A percentile compares a stretch with the other conserved stretches of the same genome.
These are phyloP conservation scores for Colletotrichum musicola DNA, from an alignment of 2,329 filamentous ascomycete genomes.

Conservation along the genomic window DNA sequence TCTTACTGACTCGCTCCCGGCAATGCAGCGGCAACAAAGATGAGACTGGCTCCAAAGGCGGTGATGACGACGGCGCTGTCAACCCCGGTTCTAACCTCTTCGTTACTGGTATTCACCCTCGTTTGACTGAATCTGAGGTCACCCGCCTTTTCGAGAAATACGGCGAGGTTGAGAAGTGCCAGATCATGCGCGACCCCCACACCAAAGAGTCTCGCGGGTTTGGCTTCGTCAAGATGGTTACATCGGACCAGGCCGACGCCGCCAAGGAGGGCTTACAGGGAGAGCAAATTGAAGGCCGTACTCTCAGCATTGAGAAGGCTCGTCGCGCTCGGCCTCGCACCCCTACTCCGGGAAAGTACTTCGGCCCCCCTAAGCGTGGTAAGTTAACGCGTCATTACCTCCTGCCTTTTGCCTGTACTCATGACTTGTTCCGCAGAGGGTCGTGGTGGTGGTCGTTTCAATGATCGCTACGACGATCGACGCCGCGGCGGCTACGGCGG, in stretches of 20 bases:
- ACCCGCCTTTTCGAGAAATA: constrained; percentile 98
- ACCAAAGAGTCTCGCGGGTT: constrained; percentile 99
- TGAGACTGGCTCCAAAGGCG: constrained; percentile 62
- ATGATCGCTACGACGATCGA: constrained; percentile 74
- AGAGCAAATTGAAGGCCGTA: constrained; percentile 94
- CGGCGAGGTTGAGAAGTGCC: constrained; percentile 98
- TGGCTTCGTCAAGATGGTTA: constrained; percentile 99
- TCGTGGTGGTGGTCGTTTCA: constrained; percentile 60
- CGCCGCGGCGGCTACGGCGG: constrained; percentile 67
- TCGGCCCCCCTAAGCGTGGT: constrained; percentile 98
- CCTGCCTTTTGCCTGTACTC: not conserved
- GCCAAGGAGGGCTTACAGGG: constrained; percentile 97
- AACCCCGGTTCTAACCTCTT: constrained; percentile 99
- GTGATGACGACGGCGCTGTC: constrained; percentile 82
- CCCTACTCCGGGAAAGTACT: constrained; percentile 98
- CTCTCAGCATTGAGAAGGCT: constrained; percentile 98
- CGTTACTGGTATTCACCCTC: constrained; percentile 97
- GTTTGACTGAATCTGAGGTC: constrained; percentile 89
- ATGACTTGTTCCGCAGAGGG: constrained; percentile 45
- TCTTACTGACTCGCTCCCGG: not conserved
- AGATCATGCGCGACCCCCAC: constrained; percentile 99
- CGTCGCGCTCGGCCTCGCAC: constrained; percentile 94
- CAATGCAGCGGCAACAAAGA: constrained; percentile 62
- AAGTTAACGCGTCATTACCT: constrained; percentile 53
- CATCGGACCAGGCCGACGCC: constrained; percentile 93